Conservation (phyloP, 345 rosid species). For the Acer campestre region DNA sequence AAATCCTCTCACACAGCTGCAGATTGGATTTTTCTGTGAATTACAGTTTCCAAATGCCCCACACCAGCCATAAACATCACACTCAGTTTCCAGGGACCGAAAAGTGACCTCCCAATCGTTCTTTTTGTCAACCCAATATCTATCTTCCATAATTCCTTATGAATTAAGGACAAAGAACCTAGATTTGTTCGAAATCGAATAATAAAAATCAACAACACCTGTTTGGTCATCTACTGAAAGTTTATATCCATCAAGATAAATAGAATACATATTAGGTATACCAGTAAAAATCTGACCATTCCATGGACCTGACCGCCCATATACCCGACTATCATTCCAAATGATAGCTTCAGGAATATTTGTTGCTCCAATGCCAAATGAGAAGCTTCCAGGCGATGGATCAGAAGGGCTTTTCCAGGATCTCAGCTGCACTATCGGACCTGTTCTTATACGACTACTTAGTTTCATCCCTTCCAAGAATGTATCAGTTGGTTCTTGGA, state of each 20-base stretch:
- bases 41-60: constrained; percentile 51
- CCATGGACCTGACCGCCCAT: too few relatives aligned
- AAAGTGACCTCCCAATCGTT: too few relatives aligned
- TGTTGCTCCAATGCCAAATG: constrained; percentile 27
- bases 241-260: too few relatives aligned
- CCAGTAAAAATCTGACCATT: too few relatives aligned
- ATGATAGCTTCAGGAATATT: too few relatives aligned
- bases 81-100: constrained; percentile 8
- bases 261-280: too few relatives aligned
- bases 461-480: constrained; percentile 43
- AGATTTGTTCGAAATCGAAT: too few relatives aligned
- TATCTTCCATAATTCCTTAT: too few relatives aligned
- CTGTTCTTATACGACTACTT: constrained; percentile 25
- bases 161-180: too few relatives aligned
- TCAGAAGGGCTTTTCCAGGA: constrained; percentile 58
- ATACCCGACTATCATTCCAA: too few relatives aligned
- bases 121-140: too few relatives aligned
- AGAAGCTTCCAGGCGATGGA: constrained; percentile 54
- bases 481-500: constrained; percentile 40
- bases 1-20: constrained; percentile 59
- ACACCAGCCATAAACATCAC: constrained; percentile 53
- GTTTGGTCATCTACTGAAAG: not conserved
- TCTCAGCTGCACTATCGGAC: constrained; percentile 30
- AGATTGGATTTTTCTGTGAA: constrained; percentile 28
- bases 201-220: too few relatives aligned